Conservation (phyloP, 116 monocot species). For the Trichopus zeylanicus region DNA sequence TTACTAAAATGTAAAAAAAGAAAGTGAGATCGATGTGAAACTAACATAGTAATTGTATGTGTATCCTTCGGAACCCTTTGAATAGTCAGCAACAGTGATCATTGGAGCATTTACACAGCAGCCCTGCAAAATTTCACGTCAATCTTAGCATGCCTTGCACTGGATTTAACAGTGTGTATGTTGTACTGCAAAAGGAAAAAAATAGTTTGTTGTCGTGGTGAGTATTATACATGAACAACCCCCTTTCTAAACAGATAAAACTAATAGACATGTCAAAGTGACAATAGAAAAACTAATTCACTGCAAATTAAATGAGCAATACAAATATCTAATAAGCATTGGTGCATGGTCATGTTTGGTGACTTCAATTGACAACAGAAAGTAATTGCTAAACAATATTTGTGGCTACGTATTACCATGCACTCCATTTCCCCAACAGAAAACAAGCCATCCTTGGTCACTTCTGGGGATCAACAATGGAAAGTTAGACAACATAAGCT, state of each 20-base stretch:
- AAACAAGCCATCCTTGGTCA: slow-evolving; percentile 91
- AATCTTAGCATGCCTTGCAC: neutral
- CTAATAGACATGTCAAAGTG: neutral
- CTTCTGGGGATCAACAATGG: slow-evolving; percentile 41
- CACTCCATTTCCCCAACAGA: slow-evolving; percentile 99
- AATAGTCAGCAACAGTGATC: slow-evolving; percentile 89
- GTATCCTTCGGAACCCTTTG: slow-evolving; percentile 92
- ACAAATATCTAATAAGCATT: neutral
- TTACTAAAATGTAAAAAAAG: neutral
- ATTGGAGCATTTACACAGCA: slow-evolving; percentile 99
- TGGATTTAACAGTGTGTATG: too few species aligned
- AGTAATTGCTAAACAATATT: neutral
- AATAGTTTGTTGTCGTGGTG: too few species aligned
- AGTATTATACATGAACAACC: neutral
- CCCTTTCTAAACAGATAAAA: neutral
- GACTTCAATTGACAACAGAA: neutral
- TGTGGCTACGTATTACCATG: slow-evolving; percentile 48
- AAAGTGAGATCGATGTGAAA: slow-evolving; percentile 2
- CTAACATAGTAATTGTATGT: slow-evolving; percentile 93
- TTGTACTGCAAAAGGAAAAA: too few species aligned
- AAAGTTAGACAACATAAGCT: neutral
- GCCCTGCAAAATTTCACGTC: slow-evolving; percentile 36
- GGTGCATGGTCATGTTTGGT: neutral
- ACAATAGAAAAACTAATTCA: neutral
- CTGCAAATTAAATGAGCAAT: neutral